A percentile compares a stretch with the other conserved stretches of the same genome.
phyloP scores from a whole-genome alignment of 345 rosid genomes.

The Durio zibethinus region DNA sequence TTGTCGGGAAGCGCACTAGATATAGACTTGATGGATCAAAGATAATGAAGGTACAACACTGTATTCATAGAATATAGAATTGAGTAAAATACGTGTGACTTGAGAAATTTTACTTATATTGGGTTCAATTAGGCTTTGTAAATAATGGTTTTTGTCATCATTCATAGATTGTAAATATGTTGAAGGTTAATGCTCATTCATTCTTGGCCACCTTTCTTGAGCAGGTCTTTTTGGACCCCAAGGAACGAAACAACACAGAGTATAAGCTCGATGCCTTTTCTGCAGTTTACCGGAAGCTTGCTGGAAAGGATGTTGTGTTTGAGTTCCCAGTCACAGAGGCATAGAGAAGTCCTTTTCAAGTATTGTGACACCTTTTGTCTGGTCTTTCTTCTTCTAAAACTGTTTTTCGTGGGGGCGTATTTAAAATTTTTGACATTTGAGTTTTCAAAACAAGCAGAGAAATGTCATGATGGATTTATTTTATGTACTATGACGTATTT shows the following conservation, averaged over 20 bases:
- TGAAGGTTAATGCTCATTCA: background rate
- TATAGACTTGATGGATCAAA: conserved; percentile 83
- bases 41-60: conserved; percentile 57
- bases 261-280: conserved; percentile 73
- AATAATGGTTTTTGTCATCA: background rate
- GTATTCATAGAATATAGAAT: background rate
- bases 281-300: conserved; percentile 77
- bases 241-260: conserved; percentile 75
- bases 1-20: conserved; percentile 77
- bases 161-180: background rate
- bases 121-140: background rate
- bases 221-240: conserved; percentile 82
- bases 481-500: background rate
- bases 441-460: conserved; percentile 5
- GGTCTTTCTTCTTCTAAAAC: background rate
- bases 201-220: background rate
- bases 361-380: conserved; percentile 5
- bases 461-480: background rate
- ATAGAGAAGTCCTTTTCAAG: conserved; percentile 18
- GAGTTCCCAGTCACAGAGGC: conserved; percentile 68
- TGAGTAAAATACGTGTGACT: background rate
- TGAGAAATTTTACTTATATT: background rate
- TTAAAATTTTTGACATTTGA: conserved; percentile 28
- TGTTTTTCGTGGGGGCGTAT: background rate
- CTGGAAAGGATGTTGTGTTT: conserved; percentile 79